A percentile compares a stretch with the other conserved stretches of the same genome.
These are phyloP conservation scores for Fusarium hostae DNA, from an alignment of 2,329 filamentous ascomycete genomes.

Conservation along the genomic window DNA sequence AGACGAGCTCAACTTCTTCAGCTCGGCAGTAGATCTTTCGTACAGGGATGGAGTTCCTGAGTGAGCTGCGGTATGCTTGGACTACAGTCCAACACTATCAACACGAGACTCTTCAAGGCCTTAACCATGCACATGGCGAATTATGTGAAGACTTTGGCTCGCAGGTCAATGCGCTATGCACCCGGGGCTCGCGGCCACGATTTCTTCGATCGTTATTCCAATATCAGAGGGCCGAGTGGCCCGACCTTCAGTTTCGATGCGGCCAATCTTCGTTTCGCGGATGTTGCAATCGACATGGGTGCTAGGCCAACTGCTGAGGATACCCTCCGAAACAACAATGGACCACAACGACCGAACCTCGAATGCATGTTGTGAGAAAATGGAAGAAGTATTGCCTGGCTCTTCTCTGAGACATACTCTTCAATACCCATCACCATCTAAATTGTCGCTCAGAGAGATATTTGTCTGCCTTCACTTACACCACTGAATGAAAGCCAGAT, in stretches of 20 bases:
- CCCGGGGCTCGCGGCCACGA: conserved; percentile 87
- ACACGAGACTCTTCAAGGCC: conserved; percentile 78
- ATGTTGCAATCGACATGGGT: conserved; percentile 70
- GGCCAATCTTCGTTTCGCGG: conserved; percentile 76
- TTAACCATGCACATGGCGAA: conserved; percentile 82
- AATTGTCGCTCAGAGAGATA: no score
- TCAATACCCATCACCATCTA: no score
- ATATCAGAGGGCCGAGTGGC: conserved; percentile 67
- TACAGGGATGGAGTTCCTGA: conserved; percentile 83
- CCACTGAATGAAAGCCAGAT: no score
- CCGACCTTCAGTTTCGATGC: conserved; percentile 74
- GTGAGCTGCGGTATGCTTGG: conserved; percentile 80
- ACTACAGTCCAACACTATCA: conserved; percentile 83
- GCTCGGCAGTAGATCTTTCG: conserved; percentile 73
- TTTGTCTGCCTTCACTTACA: no score
- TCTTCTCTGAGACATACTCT: no score
- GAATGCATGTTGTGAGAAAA: no score
- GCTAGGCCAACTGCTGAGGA: conserved; percentile 67
- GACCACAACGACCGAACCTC: conserved; percentile 52
- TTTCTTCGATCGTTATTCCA: conserved; percentile 83
- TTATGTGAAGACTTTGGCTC: conserved; percentile 77
- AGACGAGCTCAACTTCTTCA: conserved; percentile 71
- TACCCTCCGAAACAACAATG: conserved; percentile 51
- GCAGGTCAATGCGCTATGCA: conserved; percentile 74
- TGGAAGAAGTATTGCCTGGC: no score